phyloP scores from a whole-genome alignment of 768 basidiomycete genomes.

The Phylloporus arenicola region DNA sequence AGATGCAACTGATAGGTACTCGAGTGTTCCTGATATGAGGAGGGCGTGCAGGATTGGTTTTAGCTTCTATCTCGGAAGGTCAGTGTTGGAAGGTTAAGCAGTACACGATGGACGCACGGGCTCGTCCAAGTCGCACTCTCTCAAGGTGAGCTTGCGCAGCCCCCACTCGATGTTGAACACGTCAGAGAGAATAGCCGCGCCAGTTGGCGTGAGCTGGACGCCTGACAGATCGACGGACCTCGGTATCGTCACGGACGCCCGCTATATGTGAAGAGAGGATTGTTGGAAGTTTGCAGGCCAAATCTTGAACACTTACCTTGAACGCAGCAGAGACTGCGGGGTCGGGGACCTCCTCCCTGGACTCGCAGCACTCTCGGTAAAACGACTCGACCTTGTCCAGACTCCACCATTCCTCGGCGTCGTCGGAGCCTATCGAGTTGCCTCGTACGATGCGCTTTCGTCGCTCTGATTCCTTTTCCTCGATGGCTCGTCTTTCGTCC shows the following conservation, averaged over 20 bases:
- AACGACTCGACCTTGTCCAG: slow-evolving; percentile 79
- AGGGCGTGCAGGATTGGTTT: slow-evolving; percentile 90
- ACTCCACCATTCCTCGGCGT: slow-evolving; percentile 73
- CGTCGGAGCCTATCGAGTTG: slow-evolving; percentile 33
- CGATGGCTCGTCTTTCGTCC: slow-evolving; percentile 78
- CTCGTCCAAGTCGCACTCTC: too few species aligned
- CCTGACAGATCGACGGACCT: slow-evolving; percentile 77
- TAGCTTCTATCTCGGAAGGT: slow-evolving; percentile 47
- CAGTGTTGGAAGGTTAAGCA: background rate
- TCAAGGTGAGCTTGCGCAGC: too few species aligned
- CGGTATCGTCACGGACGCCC: slow-evolving; percentile 50
- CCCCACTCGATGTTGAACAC: too few species aligned
- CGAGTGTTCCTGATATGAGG: slow-evolving; percentile 74
- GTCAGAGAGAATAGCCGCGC: too few species aligned
- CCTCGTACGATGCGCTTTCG: slow-evolving; percentile 60
- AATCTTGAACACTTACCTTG: slow-evolving; percentile 45
- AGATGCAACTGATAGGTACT: slow-evolving; percentile 78
- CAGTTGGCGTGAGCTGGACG: slow-evolving; percentile 62
- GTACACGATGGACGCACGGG: slow-evolving; percentile 37
- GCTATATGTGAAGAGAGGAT: slow-evolving; percentile 30
- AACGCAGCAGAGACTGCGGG: slow-evolving; percentile 61
- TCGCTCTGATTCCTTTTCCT: slow-evolving; percentile 68
- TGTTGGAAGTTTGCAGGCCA: too few species aligned
- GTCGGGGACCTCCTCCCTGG: slow-evolving; percentile 68
- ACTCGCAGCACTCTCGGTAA: slow-evolving; percentile 80